Base-by-base conservation (phyloP, 441 rosid species). In the Gossypium davidsonii region DNA sequence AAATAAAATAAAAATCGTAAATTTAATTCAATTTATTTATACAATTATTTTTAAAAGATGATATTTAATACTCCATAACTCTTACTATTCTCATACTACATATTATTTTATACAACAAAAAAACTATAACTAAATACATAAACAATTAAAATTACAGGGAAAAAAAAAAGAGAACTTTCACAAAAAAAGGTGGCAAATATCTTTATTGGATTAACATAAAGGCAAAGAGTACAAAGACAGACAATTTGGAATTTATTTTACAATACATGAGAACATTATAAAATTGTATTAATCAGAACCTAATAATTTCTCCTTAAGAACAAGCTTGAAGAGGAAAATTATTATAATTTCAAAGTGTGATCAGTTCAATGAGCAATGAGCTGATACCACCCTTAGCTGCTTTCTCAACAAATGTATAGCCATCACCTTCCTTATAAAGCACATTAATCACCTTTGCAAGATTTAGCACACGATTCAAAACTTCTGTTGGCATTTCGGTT, bases 351-450 rank as follows among this genome's bases (percentile, higher is more conserved):
- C 39, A 48, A 48, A 67, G 12, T 7, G 57, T 6, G 39, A 58
- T 1, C 10, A 37, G 66, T 7, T 71, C 56, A 42, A 57, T 23
- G 2, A 79, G 76, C 58, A 72, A 17, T 0, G 74, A 72, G 6
- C 63, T 34, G 34, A 75, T 39, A 1, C 18, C 10, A 12, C 52
- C 59, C 42, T 72, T 79, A 4, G 63, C 7, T 5, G 66, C n/a
- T 2, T 52, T 17, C 0, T 53, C 2, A 15, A 73, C 21, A 37
- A 71, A 6, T 10, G 72, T 74, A 39, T 74, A 77, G 0, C 62
- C 76, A 48, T 80, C 80, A 1, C n/a, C 71, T 1, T 80, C 76
- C 18, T 46, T 77, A 42, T 78, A 78, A 1, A 75, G 18, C 1
- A 78, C 51, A 44, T 81, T 78, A 37, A 73, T 73, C 2, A 15